phyloP scores from a whole-genome alignment of 2,329 filamentous ascomycete genomes.

The Aspergillus tubingensis region DNA sequence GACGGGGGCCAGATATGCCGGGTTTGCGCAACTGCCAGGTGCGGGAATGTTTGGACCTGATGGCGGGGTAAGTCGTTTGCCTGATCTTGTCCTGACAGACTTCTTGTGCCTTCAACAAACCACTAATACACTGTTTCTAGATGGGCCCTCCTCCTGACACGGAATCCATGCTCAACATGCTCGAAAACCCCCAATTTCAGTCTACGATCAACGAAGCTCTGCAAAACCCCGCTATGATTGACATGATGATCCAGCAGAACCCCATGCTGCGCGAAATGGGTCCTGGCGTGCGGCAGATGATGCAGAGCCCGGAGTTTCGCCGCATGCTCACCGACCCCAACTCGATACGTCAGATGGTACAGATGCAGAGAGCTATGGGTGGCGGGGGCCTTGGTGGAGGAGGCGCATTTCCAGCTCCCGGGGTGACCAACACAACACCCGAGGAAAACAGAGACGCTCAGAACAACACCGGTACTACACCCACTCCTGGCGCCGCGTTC shows the following conservation, averaged over 20 bases:
- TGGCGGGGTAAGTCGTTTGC: conserved; percentile 72
- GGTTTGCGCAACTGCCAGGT: conserved; percentile 83
- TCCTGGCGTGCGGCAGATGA: conserved; percentile 76
- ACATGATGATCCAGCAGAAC: conserved; percentile 92
- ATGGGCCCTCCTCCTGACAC: conserved; percentile 86
- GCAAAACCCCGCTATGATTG: conserved; percentile 89
- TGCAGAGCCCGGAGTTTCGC: conserved; percentile 85
- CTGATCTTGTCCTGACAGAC: not conserved
- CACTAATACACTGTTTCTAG: conserved; percentile 49
- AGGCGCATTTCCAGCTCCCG: conserved; percentile 79
- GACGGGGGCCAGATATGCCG: conserved; percentile 91
- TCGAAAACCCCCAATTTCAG: conserved; percentile 83
- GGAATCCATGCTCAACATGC: conserved; percentile 79
- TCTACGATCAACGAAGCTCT: conserved; percentile 92
- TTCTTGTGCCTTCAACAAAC: not conserved
- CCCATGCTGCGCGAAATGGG: conserved; percentile 73
- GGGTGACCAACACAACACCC: conserved; percentile 82
- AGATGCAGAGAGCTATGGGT: conserved; percentile 71
- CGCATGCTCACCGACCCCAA: conserved; percentile 92
- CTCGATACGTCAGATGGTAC: conserved; percentile 76
- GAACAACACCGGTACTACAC: conserved; percentile 47
- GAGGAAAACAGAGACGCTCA: conserved; percentile 45
- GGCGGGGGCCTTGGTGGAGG: conserved; percentile 53
- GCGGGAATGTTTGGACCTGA: conserved; percentile 90
- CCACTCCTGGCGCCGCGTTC: conserved; percentile 37